phyloP scores from a whole-genome alignment of 1,284 basidiomycete genomes.

The Heterobasidion occidentale region DNA sequence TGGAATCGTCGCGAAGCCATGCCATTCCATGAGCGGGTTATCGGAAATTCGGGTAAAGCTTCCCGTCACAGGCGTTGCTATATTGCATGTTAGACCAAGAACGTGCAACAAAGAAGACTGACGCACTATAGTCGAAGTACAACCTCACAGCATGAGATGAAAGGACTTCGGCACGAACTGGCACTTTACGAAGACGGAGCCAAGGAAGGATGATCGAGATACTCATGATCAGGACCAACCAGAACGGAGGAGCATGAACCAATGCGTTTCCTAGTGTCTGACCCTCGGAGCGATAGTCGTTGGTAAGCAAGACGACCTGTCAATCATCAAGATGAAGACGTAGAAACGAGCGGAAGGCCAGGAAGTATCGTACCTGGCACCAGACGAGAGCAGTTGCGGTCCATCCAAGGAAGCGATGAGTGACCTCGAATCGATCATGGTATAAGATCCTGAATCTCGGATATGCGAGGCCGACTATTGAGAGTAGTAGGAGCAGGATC shows the following conservation, averaged over 20 bases:
- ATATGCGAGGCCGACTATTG: constrained; percentile 42
- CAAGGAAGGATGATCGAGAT: constrained; percentile 47
- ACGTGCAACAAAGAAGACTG: background rate
- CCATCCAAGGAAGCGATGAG: constrained; percentile 54
- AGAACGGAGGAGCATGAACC: constrained; percentile 39
- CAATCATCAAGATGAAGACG: background rate
- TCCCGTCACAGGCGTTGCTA: constrained; percentile 40
- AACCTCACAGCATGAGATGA: constrained; percentile 50
- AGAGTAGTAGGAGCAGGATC: constrained; percentile 39
- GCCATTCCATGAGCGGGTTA: constrained; percentile 51
- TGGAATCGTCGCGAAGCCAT: constrained; percentile 49
- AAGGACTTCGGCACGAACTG: constrained; percentile 43
- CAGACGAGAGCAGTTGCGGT: constrained; percentile 43
- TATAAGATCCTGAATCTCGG: constrained; percentile 37
- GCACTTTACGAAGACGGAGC: constrained; percentile 44
- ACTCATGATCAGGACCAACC: constrained; percentile 45
- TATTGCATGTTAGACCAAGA: constrained; percentile 3
- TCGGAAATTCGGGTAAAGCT: constrained; percentile 48
- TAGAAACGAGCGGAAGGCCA: background rate
- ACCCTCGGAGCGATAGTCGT: constrained; percentile 37
- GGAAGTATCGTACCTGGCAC: constrained; percentile 32
- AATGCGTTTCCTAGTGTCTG: constrained; percentile 36
- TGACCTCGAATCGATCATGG: constrained; percentile 46
- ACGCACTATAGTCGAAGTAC: constrained; percentile 47
- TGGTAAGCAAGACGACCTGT: constrained; percentile 41